Base-by-base conservation (phyloP, 352 stramenopile species). In the Pythium pyrilobum region DNA sequence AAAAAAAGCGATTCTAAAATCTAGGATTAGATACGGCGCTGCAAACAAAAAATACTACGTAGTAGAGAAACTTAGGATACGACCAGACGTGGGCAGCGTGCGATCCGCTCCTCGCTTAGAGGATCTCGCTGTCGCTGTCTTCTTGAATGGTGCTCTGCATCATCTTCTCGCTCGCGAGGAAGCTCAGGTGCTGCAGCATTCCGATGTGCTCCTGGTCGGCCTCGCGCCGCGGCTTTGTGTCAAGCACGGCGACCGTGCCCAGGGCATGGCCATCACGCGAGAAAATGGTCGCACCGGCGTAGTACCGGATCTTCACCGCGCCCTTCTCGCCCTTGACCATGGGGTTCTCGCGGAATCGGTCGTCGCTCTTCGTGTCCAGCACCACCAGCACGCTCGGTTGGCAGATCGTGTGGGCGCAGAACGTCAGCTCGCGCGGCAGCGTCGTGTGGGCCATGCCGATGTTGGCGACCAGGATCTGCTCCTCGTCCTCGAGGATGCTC, bases 91-190 rank as follows among this genome's bases (percentile, higher is more conserved):
- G n/a, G n/a, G n/a, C n/a, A n/a, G n/a, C n/a, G n/a, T n/a, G n/a
- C n/a, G n/a, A n/a, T n/a, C n/a, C n/a, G n/a, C n/a, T n/a, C 21
- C 8, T 41, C 32, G 4, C 28, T 40, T 43, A 91, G 62, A 87
- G 68, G 54, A 87, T 81, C 63, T 91, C 80, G 59, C 75, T 89
- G 67, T 91, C 80, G 52, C 75, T 87, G 66, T 91, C 80, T 67
- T 77, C 77, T 13, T 84, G 70, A 42, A 85, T 78, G 33, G 77
- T 86, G 59, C 76, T 90, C 56, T 92, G 81, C 56, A 77, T 87
- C 81, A 92, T 92, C 64, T 92, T 92, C 66, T 92, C 81, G 54
- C 81, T 92, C 27, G 81, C 81, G 37, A 92, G 69, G 66, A 92
- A 92, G 54, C 81, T 92, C 50, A 92, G 49, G 59, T 92, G 81